Base-by-base conservation (phyloP, 148 eudicot genomes). In the Pharnaceum exiguum region DNA sequence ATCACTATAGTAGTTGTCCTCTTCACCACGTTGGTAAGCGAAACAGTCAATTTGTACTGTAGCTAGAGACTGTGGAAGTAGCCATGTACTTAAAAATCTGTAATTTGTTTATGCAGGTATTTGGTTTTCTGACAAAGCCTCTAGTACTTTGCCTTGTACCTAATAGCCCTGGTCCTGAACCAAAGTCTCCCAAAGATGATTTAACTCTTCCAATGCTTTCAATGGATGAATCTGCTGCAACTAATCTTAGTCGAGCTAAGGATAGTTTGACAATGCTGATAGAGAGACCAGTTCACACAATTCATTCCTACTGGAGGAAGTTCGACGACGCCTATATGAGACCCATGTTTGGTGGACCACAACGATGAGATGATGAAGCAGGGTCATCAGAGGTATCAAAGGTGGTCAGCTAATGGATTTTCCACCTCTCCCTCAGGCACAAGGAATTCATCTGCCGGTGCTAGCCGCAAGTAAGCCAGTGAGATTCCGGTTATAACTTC, bases 291-390 rank as follows among this genome's bases (percentile, higher is more conserved):
- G 84, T 83, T 13, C 83, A 73, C 72, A 88, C 96, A 2, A 82
- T 93, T 29, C 99, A 93, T 67, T 65, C 79, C 16, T 88, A 85
- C 67, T 93, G 95, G 99, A 74, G 99, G 58, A 93, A 71, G 80
- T 85, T 93, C 7, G 99, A 88, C 32, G 78, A 85, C 63, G 69
- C 86, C 10, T 85, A 85, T 63, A 93, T 88, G 99, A 71, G 96
- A 65, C 98, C 98, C 0, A 47, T 73, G 15, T 93, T 93, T 67
- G 96, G 96, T 2, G 83, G 87, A 5, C 95, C 95, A 1, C 39
- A 15, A 36, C 27, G 67, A 66, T 17, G 11, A 62, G 51, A 46
- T 31, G 50, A 48, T 16, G 18, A 32, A 17, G 26, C 28, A 31
- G 35, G 2, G 1, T 5, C 27, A n/a, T n/a, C n/a, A n/a, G n/a